phyloP scores from a whole-genome alignment of 2,329 filamentous ascomycete genomes.

The Cercospora sp. region DNA sequence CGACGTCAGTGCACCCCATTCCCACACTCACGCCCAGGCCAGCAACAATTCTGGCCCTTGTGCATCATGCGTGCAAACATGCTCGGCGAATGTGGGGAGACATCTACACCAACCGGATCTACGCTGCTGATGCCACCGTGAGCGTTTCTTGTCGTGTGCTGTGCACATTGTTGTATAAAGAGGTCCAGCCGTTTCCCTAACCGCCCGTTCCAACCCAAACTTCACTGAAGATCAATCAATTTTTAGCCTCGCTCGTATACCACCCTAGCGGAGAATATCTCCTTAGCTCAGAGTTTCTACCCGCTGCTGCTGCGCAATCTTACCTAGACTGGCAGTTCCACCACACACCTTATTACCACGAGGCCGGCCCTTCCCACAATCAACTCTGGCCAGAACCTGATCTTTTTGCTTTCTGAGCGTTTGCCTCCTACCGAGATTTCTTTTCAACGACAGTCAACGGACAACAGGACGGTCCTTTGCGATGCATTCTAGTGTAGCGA shows the following conservation, averaged over 20 bases:
- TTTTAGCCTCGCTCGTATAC: not conserved
- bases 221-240: not conserved
- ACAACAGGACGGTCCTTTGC: slow-evolving; percentile 2
- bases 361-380: not conserved
- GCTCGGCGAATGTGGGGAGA: slow-evolving; percentile 2
- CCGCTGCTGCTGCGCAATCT: not conserved
- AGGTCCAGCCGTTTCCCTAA: not conserved
- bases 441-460: slow-evolving; percentile 1
- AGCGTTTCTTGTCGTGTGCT: not conserved
- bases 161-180: not conserved
- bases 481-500: slow-evolving; percentile 1
- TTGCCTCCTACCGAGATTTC: not conserved
- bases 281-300: not conserved
- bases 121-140: not conserved
- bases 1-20: slow-evolving; percentile 9
- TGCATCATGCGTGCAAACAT: not conserved
- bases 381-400: not conserved
- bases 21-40: not conserved
- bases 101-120: not conserved
- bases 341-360: not conserved
- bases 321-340: not conserved
- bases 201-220: not conserved
- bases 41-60: not conserved
- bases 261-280: not conserved
- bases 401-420: not conserved